Evolutionary conservation across 176 grass and related monocot species (phyloP).

Genomic region (Zea mays): DNA sequence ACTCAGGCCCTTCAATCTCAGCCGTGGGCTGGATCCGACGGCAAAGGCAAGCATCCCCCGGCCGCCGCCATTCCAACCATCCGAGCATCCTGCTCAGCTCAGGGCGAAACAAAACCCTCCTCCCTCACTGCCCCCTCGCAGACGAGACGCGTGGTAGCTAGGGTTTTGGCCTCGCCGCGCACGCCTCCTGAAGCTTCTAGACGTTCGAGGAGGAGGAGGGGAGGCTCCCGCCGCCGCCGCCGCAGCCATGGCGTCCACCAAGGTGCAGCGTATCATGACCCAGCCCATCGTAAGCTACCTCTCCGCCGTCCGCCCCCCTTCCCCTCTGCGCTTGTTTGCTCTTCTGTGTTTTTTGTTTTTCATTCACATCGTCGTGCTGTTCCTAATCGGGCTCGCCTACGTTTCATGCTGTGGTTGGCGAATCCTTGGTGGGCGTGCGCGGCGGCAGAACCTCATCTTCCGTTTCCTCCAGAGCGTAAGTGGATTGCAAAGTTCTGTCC

Average conservation of each 20-base stretch:
- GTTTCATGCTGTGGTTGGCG: neutral
- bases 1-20: neutral
- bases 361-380: neutral
- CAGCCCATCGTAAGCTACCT: conserved; percentile 83
- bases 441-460: conserved; percentile 96
- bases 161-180: neutral
- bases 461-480: conserved; percentile 98
- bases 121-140: neutral
- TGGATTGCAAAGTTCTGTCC: neutral
- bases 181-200: neutral
- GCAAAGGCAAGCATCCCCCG: neutral
- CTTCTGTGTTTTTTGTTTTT: neutral
- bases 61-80: no score
- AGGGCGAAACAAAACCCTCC: conserved; percentile 24
- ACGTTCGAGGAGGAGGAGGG: neutral
- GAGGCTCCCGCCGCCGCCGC: neutral
- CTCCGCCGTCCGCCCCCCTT: neutral
- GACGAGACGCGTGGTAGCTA: neutral
- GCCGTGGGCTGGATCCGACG: neutral
- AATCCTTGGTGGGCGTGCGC: neutral
- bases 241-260: conserved; percentile 93
- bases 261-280: conserved; percentile 98
- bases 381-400: conserved; percentile 21
- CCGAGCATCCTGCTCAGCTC: no score
- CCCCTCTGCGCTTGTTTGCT: neutral